Conservation (phyloP, 257 asterid species). For the Solanum clarkiae region DNA sequence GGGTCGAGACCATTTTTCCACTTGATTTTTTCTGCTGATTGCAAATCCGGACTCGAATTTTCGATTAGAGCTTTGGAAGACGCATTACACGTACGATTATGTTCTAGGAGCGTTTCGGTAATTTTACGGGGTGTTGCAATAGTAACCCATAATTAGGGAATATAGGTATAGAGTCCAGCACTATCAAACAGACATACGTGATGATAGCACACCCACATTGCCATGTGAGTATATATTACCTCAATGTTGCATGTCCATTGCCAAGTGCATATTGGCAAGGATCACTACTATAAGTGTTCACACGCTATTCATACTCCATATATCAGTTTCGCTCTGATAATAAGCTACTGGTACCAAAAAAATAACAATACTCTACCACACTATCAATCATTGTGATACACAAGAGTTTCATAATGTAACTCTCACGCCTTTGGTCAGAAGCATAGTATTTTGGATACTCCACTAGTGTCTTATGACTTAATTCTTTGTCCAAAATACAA, state of each 20-base stretch:
- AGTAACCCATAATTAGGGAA: constrained; percentile 62
- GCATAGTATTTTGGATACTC: constrained; percentile 80
- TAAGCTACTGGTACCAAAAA: constrained; percentile 62
- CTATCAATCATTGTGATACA: constrained; percentile 85
- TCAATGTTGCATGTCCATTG: constrained; percentile 24
- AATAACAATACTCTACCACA: constrained; percentile 96
- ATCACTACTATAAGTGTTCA: constrained; percentile 90
- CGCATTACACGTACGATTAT: too few relatives aligned
- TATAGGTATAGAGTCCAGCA: constrained; percentile 41
- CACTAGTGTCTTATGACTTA: constrained; percentile 70
- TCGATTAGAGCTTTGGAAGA: too few relatives aligned
- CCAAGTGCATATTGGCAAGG: constrained; percentile 78
- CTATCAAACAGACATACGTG: constrained; percentile 25
- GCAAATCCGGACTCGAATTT: too few relatives aligned
- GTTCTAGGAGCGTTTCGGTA: too few relatives aligned
- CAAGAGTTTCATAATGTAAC: constrained; percentile 73
- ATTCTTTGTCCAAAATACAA: constrained; percentile 87
- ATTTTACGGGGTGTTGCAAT: too few relatives aligned
- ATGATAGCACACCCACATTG: constrained; percentile 73
- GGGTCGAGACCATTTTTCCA: too few relatives aligned
- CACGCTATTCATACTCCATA: constrained; percentile 93
- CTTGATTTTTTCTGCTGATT: too few relatives aligned
- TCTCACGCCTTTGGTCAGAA: constrained; percentile 81
- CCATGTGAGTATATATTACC: constrained; percentile 63
- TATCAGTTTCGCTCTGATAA: constrained; percentile 68